Evolutionary conservation across 228 moss, liverwort and hornwort genomes (phyloP).

Genomic region (Sphagnum magellanicum): DNA sequence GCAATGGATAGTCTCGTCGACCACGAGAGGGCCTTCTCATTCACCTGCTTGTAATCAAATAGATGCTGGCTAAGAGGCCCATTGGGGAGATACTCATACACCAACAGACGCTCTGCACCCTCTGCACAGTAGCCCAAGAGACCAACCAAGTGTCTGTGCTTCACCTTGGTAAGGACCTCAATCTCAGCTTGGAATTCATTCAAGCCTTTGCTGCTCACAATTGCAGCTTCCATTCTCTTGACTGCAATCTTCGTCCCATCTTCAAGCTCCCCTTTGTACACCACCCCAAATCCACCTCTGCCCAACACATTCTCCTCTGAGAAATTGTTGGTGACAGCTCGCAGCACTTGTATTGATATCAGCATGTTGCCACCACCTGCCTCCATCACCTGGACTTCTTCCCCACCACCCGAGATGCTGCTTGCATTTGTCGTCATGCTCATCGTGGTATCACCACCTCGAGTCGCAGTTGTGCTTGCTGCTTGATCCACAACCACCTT

Average conservation of each 20-base stretch:
- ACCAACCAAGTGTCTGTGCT: constrained; percentile 82
- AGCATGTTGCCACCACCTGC: constrained; percentile 64
- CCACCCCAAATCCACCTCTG: constrained; percentile 87
- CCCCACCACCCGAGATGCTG: constrained; percentile 52
- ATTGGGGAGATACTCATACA: constrained; percentile 93
- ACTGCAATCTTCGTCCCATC: constrained; percentile 89
- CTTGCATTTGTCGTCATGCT: constrained; percentile 7
- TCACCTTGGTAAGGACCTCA: constrained; percentile 81
- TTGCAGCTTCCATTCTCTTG: constrained; percentile 95
- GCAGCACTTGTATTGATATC: constrained; percentile 77
- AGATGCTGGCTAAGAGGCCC: constrained; percentile 89
- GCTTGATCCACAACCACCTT: constrained; percentile 44
- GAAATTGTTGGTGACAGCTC: constrained; percentile 77
- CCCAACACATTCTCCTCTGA: constrained; percentile 82
- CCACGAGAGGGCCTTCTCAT: constrained; percentile 64
- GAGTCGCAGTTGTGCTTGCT: neutral
- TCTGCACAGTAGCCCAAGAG: constrained; percentile 82
- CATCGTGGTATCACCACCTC: neutral
- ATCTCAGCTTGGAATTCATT: constrained; percentile 96
- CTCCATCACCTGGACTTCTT: constrained; percentile 56
- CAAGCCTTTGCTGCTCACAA: constrained; percentile 78
- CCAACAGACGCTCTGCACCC: constrained; percentile 78
- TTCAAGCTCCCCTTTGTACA: constrained; percentile 88
- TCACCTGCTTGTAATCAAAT: constrained; percentile 55
- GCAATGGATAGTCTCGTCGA: constrained; percentile 76